Percentiles rank a stretch among this genome's conserved stretches.
phyloP scores from a whole-genome alignment of 73 alveolate species.

The Paramecium pentaurelia region DNA sequence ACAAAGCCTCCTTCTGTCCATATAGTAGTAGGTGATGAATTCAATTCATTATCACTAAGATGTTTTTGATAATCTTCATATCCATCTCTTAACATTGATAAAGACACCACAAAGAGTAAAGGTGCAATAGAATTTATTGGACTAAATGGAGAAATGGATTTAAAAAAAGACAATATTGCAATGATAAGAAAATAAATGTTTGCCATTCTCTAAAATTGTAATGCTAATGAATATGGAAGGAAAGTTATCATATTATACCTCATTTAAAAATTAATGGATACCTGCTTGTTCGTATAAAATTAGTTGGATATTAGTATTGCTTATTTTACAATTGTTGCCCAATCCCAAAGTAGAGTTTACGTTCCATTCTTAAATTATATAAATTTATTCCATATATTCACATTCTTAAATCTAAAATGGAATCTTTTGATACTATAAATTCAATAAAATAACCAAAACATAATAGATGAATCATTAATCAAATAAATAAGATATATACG shows the following conservation, averaged over 20 bases:
- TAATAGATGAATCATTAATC: no score
- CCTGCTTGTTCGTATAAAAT: neutral
- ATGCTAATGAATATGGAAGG: constrained; percentile 65
- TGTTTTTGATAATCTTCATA: constrained; percentile 93
- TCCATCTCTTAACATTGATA: constrained; percentile 59
- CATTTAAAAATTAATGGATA: neutral
- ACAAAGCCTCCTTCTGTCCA: constrained; percentile 1
- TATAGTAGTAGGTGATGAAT: constrained; percentile 46
- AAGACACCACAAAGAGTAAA: constrained; percentile 42
- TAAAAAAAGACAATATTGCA: constrained; percentile 80
- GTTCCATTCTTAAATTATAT: neutral
- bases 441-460: neutral
- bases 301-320: neutral
- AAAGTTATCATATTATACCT: constrained; percentile 51
- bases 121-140: constrained; percentile 68
- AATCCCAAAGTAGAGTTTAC: neutral
- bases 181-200: constrained; percentile 88
- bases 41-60: constrained; percentile 78
- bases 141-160: constrained; percentile 68
- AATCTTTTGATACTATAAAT: neutral
- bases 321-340: neutral
- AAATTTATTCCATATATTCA: neutral
- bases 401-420: neutral
- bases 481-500: no score
- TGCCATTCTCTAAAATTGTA: constrained; percentile 89